Conservation (phyloP, 495 filamentous ascomycete species). For the Amphirosellinia nigrospora region DNA sequence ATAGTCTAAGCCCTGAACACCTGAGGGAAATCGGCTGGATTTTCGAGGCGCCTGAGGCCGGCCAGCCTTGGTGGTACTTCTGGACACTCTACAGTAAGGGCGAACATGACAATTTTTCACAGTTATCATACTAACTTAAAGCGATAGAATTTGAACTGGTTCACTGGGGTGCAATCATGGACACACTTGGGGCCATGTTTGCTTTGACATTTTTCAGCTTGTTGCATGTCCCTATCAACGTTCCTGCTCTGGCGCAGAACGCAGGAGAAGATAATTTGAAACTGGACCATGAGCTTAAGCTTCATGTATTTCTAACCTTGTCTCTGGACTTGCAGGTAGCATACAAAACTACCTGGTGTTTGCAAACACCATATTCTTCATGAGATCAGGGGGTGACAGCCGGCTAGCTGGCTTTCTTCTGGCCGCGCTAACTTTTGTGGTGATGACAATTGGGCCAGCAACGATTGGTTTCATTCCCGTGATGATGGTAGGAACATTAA, state of each 20-base stretch:
- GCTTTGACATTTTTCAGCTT: constrained; percentile 97
- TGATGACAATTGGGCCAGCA: constrained; percentile 82
- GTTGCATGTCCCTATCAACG: constrained; percentile 96
- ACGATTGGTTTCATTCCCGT: constrained; percentile 94
- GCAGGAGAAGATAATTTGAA: constrained; percentile 89
- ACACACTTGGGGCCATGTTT: constrained; percentile 92
- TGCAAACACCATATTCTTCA: constrained; percentile 94
- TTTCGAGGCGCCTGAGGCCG: constrained; percentile 81
- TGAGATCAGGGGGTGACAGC: constrained; percentile 85
- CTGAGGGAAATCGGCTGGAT: constrained; percentile 83
- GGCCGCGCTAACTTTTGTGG: constrained; percentile 75
- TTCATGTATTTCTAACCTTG: constrained; percentile 88
- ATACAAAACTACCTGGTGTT: constrained; percentile 99
- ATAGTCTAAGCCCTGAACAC: constrained; percentile 63
- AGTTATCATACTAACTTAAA: constrained; percentile 33
- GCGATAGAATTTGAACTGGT: constrained; percentile 70
- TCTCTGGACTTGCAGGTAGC: constrained; percentile 85
- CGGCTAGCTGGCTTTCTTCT: constrained; percentile 87
- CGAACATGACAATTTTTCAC: not conserved
- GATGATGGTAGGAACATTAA: constrained; percentile 94
- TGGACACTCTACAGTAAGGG: constrained; percentile 87
- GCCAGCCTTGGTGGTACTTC: constrained; percentile 95
- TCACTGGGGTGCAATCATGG: constrained; percentile 78
- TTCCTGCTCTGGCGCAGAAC: constrained; percentile 87
- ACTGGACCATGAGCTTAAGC: constrained; percentile 88